Base-by-base conservation (phyloP, 345 rosid genomes). In the Psidium friedrichsthalianum region DNA sequence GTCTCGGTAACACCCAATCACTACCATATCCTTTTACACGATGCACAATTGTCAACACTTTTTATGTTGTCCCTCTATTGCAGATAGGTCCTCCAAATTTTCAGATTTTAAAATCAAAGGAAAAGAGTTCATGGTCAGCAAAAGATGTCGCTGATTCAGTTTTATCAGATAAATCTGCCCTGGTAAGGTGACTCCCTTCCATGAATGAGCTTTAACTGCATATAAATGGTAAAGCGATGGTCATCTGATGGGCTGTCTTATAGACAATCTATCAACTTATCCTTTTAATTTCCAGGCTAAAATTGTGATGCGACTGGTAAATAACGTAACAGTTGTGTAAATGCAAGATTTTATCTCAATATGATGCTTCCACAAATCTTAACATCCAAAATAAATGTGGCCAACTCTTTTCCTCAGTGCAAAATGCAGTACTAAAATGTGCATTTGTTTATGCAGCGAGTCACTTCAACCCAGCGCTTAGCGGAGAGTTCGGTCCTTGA, bases 51-150 rank as follows among this genome's bases (percentile, higher is more conserved):
- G 32, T 69, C 47, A 32, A 78, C 82, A 54, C 83, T 85, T 44
- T 74, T 56, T 61, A 69, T 86, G 4, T 84, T 36, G 25, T 85
- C 55, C n/a, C 49, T 27, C 76, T 88, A 87, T 87, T 92, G 90
- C 99, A 97, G 99, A 90, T 97, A 93, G 97, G 98, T 90, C 99
- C 98, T 81, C 98, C 98, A n/a, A 95, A 94, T 92, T 82, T 87
- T 86, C 92, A 90, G 87, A 87, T 95, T 87, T 55, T 95, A 89
- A 95, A 93, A 87, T 91, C 95, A 11, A 93, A 94, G 88, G 99
- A 97, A 53, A 97, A 94, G 93, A 94, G 91, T 86, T 87, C 90
- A 76, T 95, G 98, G 99, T 87, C 85, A 58, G 97, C 99, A 74
- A 95, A 95, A 92, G 96, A 93, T 88, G 94, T 97, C 83, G 96